These are phyloP conservation scores for Bjerkandera adusta DNA, from an alignment of 1,284 basidiomycete genomes.

Conservation along the genomic window DNA sequence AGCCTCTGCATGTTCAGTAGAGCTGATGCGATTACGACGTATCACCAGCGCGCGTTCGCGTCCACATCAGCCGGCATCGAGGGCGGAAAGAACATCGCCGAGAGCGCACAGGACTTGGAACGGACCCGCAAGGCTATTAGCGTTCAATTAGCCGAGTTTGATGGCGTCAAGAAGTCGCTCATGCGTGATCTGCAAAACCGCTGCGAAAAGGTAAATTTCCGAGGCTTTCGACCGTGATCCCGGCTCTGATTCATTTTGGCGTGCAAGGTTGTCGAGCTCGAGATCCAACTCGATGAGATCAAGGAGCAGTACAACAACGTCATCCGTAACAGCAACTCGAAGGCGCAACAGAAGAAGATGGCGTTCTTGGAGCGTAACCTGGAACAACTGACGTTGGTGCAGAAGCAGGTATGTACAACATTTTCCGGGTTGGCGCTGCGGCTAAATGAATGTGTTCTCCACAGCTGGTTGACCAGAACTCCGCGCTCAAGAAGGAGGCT, in stretches of 20 bases:
- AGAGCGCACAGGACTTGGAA: conserved; percentile 97
- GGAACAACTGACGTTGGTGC: conserved; percentile 93
- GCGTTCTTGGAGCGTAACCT: conserved; percentile 97
- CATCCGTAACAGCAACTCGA: conserved; percentile 95
- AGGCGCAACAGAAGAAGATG: conserved; percentile 99
- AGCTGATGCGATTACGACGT: conserved; percentile 13
- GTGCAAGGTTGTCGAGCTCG: conserved; percentile 97
- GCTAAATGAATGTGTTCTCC: conserved; percentile 5
- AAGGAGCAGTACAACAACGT: conserved; percentile 99
- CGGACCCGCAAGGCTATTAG: conserved; percentile 96
- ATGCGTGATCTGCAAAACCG: conserved; percentile 99
- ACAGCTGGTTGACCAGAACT: conserved; percentile 98
- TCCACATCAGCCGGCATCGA: conserved; percentile 96
- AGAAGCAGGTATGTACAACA: conserved; percentile 78
- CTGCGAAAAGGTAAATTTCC: conserved; percentile 86
- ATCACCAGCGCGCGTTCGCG: conserved; percentile 84
- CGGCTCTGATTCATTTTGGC: conserved; percentile 7
- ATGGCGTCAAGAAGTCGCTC: conserved; percentile 97
- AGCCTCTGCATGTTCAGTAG: not conserved
- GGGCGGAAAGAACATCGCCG: conserved; percentile 93
- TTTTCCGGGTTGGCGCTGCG: no score
- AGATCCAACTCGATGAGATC: conserved; percentile 98
- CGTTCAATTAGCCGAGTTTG: conserved; percentile 96
- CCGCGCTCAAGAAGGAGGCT: conserved; percentile 95
- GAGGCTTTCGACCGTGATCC: conserved; percentile 2